Evolutionary conservation across 495 filamentous ascomycete genomes (phyloP), one percentile per base, ranked within the genome.

Genomic region (Aspergillus bridgeri): DNA sequence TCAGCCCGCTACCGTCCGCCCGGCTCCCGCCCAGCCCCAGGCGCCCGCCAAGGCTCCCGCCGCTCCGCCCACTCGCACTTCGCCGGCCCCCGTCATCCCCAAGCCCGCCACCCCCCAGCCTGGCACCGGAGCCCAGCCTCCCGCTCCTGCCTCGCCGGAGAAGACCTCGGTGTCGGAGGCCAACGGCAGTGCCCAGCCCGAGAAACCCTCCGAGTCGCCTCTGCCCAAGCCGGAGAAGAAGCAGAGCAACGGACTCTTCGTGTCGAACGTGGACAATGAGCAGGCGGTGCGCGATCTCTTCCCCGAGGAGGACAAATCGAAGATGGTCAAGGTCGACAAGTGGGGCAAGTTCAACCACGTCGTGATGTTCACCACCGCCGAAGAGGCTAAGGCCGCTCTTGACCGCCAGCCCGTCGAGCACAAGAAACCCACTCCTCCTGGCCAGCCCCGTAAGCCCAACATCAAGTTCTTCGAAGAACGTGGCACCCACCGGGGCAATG

Each of bases 231-330:
- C 62, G 6, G 79, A 80, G 54, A 75, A 77, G 69, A 84, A 81
- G 68, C 81, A 80, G 56, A 83, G 86, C 65, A 87, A 89, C 57
- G 92, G 86, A 20, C 81, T 99, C 3, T 97, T 96, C 69, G 81
- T 98, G 17, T 86, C 86, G 69, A 89, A 89, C 54, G 82, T 91
- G 23, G 86, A 86, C 47, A 86, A 80, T 51, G 87, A 89, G 53
- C 88, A 96, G 23, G 88, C 87, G 20, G 86, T 88, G 6, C 88
- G 87, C 33, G 85, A 89, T 29, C 78, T 93, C 5, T 90, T 99
- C 63, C 69, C 82, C 5, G 86, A 95, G 13, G 90, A 95, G 59
- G 90, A 96, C 67, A 86, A 84, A 69, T 65, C 77, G 11, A 96
- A 92, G 72, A 87, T 96, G 53, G 54, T 76, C 44, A 86, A 88